Base-by-base conservation (phyloP, 441 rosid genomes). In the Jatropha multifida region DNA sequence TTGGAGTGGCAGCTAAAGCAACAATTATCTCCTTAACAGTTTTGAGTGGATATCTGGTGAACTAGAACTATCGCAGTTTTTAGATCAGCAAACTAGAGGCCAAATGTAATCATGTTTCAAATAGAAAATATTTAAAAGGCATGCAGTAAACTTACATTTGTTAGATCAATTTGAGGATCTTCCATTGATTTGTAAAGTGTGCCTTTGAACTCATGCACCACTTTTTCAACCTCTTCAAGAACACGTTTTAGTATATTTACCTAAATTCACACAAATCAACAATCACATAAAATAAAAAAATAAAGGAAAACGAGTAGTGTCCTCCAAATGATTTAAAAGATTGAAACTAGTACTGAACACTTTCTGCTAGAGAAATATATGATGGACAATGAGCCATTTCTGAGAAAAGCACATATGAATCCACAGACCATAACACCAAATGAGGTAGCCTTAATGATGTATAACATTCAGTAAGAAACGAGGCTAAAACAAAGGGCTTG, bases 191-290 rank as follows among this genome's bases (percentile, higher is more conserved):
- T 96, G 90, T 89, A 96, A 77, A 96, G 93, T 18, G 81, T 91
- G 80, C 90, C 94, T 87, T 92, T 96, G 86, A 96, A 94, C 86
- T 96, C 98, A 72, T 87, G 92, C 97, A 96, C 89, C 78, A 96
- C 93, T 80, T 88, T 94, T 78, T 96, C 99, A 86, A 94, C 98
- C 91, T 96, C 99, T 86, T 94, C 99, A 73, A 92, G 97, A 61
- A 96, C 98, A 67, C 97, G 94, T 86, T 96, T 96, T 71, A 96
- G 87, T 84, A 96, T 87, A 82, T 86, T 94, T 69, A 94, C 98
- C 99, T 95, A 92, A 83, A 87, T 82, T 75, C 32, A 81, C 27
- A 60, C 27, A 49, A 9, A 74, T 63, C 66, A 79, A 23, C 27
- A 62, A 76, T 38, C 17, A 37, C 61, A 56, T 40, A 52, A 26